Evolutionary conservation across 2,329 filamentous ascomycete genomes (phyloP).

Genomic region (Penicillium oxalicum): DNA sequence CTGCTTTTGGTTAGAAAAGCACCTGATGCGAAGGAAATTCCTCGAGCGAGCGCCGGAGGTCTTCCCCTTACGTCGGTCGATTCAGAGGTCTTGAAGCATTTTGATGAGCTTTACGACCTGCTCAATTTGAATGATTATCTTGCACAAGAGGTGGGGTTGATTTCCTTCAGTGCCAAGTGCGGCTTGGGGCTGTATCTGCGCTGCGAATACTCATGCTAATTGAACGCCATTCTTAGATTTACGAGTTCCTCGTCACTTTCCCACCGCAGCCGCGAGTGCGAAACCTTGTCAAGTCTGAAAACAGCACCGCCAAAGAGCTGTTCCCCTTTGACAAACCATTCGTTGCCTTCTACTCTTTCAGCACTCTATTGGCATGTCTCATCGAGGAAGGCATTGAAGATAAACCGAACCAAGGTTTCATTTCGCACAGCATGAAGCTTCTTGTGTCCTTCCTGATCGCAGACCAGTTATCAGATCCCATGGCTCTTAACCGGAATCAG

Average conservation of each 20-base stretch:
- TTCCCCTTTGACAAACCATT: conserved; percentile 66
- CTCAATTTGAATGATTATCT: conserved; percentile 66
- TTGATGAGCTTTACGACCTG: conserved; percentile 75
- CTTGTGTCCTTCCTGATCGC: conserved; percentile 58
- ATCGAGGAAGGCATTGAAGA: conserved; percentile 39
- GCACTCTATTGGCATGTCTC: conserved; percentile 60
- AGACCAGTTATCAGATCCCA: conserved; percentile 46
- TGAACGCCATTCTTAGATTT: conserved; percentile 47
- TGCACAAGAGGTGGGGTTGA: conserved; percentile 55
- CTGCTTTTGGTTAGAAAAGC: conserved; percentile 59
- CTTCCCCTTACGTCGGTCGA: conserved; percentile 60
- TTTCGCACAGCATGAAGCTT: conserved; percentile 46
- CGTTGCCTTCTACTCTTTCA: conserved; percentile 66
- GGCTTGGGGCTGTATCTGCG: not conserved
- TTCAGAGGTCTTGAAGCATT: conserved; percentile 72
- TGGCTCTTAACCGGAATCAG: conserved; percentile 42
- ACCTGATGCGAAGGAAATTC: conserved; percentile 42
- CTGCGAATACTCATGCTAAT: conserved; percentile 3
- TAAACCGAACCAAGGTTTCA: conserved; percentile 31
- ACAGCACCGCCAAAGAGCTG: conserved; percentile 52
- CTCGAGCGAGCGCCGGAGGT: conserved; percentile 30
- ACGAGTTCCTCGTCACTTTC: conserved; percentile 63
- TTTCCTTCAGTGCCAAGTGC: not conserved
- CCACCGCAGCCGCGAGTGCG: conserved; percentile 61
- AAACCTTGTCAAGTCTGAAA: conserved; percentile 51